Evolutionary conservation across 495 filamentous ascomycete species (phyloP), one percentile per base, ranked within the genome.

Genomic region (Podospora bellae-mahoneyi): DNA sequence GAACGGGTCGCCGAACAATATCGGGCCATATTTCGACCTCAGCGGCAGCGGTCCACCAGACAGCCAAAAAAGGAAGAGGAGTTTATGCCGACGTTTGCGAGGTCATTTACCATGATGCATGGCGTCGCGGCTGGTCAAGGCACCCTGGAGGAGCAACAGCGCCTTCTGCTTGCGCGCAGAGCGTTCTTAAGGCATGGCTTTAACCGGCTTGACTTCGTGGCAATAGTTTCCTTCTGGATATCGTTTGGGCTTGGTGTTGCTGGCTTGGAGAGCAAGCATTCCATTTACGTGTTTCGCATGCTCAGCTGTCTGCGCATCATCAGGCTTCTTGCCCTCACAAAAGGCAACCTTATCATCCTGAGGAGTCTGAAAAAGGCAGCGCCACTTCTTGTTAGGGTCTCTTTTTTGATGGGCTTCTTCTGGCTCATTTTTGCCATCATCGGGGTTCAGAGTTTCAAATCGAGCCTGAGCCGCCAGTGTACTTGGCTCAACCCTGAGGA

Each of bases 351-450:
- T 66, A 91, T 97, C 53, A 98, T 99, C 75, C 83, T 98, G 44
- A 86, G 92, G 76, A 97, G 94, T 85, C 79, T 99, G 59, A 98
- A 98, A 76, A 94, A 97, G 75, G 94, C 95, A 3, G 92, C 94
- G 0, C 95, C 95, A 18, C 82, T 97, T 58, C 88, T 99, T n/a
- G 89, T 96, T 53, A 91, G 97, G 69, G 96, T 99, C 44, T 93
- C 92, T 5, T 96, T 99, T 74, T 83, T 99, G 18, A 96, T 99
- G 75, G 89, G 92, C 28, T 99, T 99, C 80, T 99, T 99, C 77
- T 99, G 95, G 95, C 89, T 99, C 57, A 82, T 99, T 7, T 99
- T 99, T 79, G 96, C 94, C 32, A 96, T 99, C 70, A 86, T 98
- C 57, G 95, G 96, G 1, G 89, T 98, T 18, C 95, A 99, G 78